Evolutionary conservation across 169 alveolate genomes (phyloP), one percentile per base, ranked within the genome.

Genomic region (Babesia divergens): DNA sequence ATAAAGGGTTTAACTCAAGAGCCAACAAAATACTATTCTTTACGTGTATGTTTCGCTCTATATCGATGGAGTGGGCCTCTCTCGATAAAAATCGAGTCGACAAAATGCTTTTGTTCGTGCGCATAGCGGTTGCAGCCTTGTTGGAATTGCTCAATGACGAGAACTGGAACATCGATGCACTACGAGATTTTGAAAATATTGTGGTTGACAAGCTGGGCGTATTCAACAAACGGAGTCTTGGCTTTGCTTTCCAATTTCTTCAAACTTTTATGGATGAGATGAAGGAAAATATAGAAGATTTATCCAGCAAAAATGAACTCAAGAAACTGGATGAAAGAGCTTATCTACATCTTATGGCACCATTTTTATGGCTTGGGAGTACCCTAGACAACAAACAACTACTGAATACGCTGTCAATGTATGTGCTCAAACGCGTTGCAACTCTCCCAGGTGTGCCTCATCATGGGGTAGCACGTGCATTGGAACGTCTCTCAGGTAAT

Each of bases 31-130:
- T 60, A 22, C 22, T 22, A 26, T 79, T 55, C 52, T 66, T 79
- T 22, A 7, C 43, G 29, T 59, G 49, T 8, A 24, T 79, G 34
- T 65, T 79, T 51, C 49, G 46, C 32, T 34, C 82, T 1, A 4
- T 79, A 16, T 51, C 82, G 18, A 40, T 43, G 58, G 82, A 79
- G 65, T 79, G 87, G 87, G 62, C 55, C 18, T 14, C 43, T 13
- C 42, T 79, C 29, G 87, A 79, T 38, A 79, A 79, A 66, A 47
- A 68, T 49, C n/a, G 87, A 31, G 32, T 68, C 20, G 87, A 79
- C 42, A 79, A 79, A 42, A 62, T 79, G 53, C 62, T 79, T 31
- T 40, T 79, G 20, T 79, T 79, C 52, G 80, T 68, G 24, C 24
- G 87, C 16, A 68, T 79, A 9, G 54, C 58, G 47, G 62, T 65